A percentile compares a stretch with the other conserved stretches of the same genome.
phyloP scores from a whole-genome alignment of 2,329 filamentous ascomycete genomes.

The Elsinoe perseae region DNA sequence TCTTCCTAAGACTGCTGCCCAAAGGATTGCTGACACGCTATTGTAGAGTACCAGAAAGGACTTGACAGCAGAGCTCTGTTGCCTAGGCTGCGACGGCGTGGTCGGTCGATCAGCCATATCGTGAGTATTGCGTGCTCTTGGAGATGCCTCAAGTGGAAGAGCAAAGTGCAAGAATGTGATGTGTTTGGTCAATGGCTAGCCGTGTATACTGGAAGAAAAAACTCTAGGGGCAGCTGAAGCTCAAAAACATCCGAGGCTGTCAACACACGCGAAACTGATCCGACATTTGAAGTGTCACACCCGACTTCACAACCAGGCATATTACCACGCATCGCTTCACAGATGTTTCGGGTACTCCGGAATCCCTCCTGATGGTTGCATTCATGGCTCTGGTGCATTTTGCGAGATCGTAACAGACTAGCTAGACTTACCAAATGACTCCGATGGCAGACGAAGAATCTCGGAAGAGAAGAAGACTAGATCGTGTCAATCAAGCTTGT shows the following conservation, averaged over 20 bases:
- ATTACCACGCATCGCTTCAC: background rate
- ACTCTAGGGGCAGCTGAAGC: background rate
- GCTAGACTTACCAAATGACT: background rate
- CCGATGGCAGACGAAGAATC: background rate
- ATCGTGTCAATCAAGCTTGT: constrained; percentile 32
- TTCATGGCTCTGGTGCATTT: background rate
- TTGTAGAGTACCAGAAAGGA: constrained; percentile 84
- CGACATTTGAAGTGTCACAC: background rate
- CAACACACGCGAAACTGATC: background rate
- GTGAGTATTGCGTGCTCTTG: background rate
- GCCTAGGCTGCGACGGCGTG: background rate
- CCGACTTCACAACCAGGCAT: background rate
- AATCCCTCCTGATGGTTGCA: background rate
- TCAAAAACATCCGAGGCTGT: background rate
- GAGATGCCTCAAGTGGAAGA: background rate
- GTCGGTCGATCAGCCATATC: constrained; percentile 3
- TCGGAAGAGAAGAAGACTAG: background rate
- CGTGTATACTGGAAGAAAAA: background rate
- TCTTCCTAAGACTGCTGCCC: constrained; percentile 67
- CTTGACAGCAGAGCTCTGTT: constrained; percentile 27
- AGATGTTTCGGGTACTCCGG: background rate
- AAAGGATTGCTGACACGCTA: constrained; percentile 64
- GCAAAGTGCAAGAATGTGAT: background rate
- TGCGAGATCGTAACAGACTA: background rate
- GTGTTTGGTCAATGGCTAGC: background rate